A percentile compares a stretch with the other conserved stretches of the same genome.
phyloP scores from a whole-genome alignment of 2,329 filamentous ascomycete species.

The Cladorrhinum sp. region DNA sequence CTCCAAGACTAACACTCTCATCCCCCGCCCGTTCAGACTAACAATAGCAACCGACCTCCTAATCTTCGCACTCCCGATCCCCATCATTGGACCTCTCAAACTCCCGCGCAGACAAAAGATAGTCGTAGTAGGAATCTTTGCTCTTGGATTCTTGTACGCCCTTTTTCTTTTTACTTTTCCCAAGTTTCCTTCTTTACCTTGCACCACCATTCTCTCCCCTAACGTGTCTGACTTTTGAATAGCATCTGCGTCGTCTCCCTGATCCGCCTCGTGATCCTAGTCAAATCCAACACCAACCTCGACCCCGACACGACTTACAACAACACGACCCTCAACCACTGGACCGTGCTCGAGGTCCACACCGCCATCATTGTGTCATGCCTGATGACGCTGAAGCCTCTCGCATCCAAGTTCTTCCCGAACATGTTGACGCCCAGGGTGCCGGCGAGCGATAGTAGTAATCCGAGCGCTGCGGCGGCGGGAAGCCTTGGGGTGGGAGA shows the following conservation, averaged over 20 bases:
- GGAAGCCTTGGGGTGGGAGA: neutral
- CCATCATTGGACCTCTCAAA: slow-evolving; percentile 14
- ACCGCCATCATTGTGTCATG: slow-evolving; percentile 35
- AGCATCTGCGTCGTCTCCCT: slow-evolving; percentile 36
- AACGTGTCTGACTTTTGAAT: neutral
- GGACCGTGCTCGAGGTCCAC: slow-evolving; percentile 35
- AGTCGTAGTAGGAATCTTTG: slow-evolving; percentile 22
- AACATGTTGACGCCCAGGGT: slow-evolving; percentile 6
- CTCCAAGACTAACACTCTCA: no score
- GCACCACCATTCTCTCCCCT: neutral
- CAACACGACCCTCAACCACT: slow-evolving; percentile 29
- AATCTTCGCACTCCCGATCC: slow-evolving; percentile 41
- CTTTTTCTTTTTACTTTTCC: neutral
- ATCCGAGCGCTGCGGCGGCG: neutral
- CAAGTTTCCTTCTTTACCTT: neutral
- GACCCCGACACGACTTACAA: slow-evolving; percentile 30
- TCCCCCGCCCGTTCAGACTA: no score
- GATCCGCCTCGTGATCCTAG: slow-evolving; percentile 30
- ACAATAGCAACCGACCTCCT: slow-evolving; percentile 31
- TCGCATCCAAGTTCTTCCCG: slow-evolving; percentile 31
- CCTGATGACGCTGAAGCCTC: slow-evolving; percentile 37
- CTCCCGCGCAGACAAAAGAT: slow-evolving; percentile 18
- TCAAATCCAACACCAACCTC: slow-evolving; percentile 14
- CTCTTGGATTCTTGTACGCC: slow-evolving; percentile 23
- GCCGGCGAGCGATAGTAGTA: neutral